These are phyloP conservation scores for Microdochium bolleyi DNA, from an alignment of 2,329 filamentous ascomycete genomes.

Conservation along the genomic window DNA sequence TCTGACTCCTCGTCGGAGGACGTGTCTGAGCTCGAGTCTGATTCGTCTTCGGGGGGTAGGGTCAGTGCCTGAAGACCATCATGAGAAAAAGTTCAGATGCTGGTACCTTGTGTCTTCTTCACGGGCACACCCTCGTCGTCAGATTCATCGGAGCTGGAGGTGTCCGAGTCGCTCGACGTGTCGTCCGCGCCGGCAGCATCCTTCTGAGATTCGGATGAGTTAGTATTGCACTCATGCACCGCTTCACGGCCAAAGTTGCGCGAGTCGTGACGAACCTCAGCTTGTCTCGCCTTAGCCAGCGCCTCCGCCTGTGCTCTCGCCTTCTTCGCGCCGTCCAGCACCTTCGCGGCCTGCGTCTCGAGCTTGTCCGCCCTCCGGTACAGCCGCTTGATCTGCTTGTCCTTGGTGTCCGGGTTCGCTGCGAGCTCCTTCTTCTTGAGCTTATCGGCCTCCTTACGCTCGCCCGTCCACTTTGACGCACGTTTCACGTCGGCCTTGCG, in stretches of 20 bases:
- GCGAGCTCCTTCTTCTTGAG: slow-evolving; percentile 15
- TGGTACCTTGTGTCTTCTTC: slow-evolving; percentile 10
- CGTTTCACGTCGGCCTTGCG: slow-evolving; percentile 24
- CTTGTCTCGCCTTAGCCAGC: slow-evolving; percentile 15
- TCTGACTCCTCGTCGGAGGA: slow-evolving; percentile 6
- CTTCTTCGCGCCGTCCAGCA: slow-evolving; percentile 31
- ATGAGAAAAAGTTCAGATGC: background rate
- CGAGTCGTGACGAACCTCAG: slow-evolving; percentile 3
- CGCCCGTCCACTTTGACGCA: slow-evolving; percentile 22
- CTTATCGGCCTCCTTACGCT: slow-evolving; percentile 23
- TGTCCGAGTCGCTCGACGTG: background rate
- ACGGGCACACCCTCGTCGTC: slow-evolving; percentile 15
- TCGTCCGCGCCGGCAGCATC: background rate
- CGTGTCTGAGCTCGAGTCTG: background rate
- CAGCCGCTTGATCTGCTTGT: slow-evolving; percentile 29
- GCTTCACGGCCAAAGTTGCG: background rate
- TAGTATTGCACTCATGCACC: background rate
- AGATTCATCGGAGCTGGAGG: background rate
- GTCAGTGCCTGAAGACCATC: background rate
- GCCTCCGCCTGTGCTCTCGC: slow-evolving; percentile 16
- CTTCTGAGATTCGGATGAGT: background rate
- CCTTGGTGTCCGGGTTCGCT: slow-evolving; percentile 19
- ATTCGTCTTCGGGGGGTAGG: background rate
- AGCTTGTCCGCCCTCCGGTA: slow-evolving; percentile 30
- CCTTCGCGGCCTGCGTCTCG: slow-evolving; percentile 28